These are phyloP conservation scores for Syzygium grande DNA, from an alignment of 345 rosid genomes.

Conservation along the genomic window DNA sequence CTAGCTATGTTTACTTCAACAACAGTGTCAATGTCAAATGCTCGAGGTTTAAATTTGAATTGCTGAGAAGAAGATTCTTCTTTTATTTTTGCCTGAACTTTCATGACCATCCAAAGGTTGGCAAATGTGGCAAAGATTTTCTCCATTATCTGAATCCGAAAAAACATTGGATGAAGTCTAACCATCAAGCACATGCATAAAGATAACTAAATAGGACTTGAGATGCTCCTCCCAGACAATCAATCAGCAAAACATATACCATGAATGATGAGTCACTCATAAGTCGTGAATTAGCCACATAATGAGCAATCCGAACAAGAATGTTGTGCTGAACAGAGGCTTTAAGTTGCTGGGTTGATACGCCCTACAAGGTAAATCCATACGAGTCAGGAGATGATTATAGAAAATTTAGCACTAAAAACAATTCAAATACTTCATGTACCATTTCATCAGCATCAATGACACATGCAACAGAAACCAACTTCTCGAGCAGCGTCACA, in stretches of 20 bases:
- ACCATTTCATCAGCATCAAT: constrained; percentile 35
- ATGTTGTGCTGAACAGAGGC: constrained; percentile 44
- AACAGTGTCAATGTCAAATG: constrained; percentile 58
- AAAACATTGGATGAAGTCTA: constrained; percentile 14
- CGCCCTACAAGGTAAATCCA: constrained; percentile 24
- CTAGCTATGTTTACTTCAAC: constrained; percentile 68
- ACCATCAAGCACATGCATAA: not conserved
- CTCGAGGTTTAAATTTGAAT: constrained; percentile 75
- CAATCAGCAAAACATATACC: constrained; percentile 28
- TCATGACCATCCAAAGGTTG: constrained; percentile 69
- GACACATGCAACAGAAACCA: constrained; percentile 40
- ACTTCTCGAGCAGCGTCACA: constrained; percentile 50
- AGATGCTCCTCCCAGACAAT: not conserved
- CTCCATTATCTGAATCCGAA: constrained; percentile 50
- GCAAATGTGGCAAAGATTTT: constrained; percentile 51
- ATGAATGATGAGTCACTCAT: constrained; percentile 58
- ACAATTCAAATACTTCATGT: not conserved
- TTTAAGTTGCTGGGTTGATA: constrained; percentile 44
- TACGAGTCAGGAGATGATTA: not conserved
- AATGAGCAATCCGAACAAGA: constrained; percentile 56
- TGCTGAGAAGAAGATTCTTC: constrained; percentile 48
- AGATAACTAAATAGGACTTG: not conserved
- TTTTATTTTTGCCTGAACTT: constrained; percentile 50
- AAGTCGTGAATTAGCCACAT: constrained; percentile 40
- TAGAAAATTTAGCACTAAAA: not conserved